These are phyloP conservation scores for Penicillium sp. DNA, from an alignment of 2,329 filamentous ascomycete species.

Conservation along the genomic window DNA sequence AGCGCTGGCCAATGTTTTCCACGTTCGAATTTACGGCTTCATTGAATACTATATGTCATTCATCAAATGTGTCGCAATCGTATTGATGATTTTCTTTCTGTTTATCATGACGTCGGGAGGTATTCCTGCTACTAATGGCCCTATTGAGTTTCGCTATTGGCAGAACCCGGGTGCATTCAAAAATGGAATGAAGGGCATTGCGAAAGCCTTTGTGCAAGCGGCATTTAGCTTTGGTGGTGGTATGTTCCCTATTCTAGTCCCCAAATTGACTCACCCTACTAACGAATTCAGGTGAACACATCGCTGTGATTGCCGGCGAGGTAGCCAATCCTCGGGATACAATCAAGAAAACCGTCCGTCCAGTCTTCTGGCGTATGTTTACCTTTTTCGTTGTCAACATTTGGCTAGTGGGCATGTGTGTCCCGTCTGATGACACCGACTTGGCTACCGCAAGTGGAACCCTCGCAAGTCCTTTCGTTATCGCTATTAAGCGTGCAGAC, in stretches of 20 bases:
- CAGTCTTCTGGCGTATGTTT: conserved; percentile 38
- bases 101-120: conserved; percentile 39
- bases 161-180: conserved; percentile 30
- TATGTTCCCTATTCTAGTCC: conserved; percentile 2
- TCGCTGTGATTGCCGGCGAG: conserved; percentile 37
- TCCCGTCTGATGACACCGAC: conserved; percentile 30
- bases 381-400: conserved; percentile 38
- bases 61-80: conserved; percentile 31
- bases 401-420: conserved; percentile 39
- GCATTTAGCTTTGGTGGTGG: conserved; percentile 35
- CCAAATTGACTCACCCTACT: neutral
- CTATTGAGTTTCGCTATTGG: conserved; percentile 31
- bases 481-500: conserved; percentile 29
- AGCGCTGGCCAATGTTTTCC: conserved; percentile 28
- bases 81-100: conserved; percentile 37
- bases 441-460: conserved; percentile 30
- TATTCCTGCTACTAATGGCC: conserved; percentile 31
- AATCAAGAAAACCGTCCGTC: conserved; percentile 32
- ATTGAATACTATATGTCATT: conserved; percentile 35
- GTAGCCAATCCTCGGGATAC: conserved; percentile 30
- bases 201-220: conserved; percentile 37
- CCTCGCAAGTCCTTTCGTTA: conserved; percentile 34
- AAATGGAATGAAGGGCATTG: conserved; percentile 36
- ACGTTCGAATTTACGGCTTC: conserved; percentile 31
- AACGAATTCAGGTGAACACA: conserved; percentile 26